Percentiles rank a stretch among this genome's conserved stretches.
These are phyloP conservation scores for Canavalia gladiata DNA, from an alignment of 306 rosid species.

Conservation along the genomic window DNA sequence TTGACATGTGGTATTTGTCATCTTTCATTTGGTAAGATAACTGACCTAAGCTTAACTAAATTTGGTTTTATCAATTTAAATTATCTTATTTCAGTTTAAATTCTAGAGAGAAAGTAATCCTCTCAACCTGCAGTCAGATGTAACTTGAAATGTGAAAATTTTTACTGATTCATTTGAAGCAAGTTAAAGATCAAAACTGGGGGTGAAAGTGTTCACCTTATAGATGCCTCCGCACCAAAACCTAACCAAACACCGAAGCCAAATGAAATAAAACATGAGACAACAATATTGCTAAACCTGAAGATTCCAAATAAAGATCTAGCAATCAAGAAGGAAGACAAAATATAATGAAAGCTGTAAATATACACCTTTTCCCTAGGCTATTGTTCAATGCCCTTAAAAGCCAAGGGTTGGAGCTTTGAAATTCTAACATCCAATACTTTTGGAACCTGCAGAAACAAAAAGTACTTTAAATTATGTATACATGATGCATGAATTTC, in stretches of 20 bases:
- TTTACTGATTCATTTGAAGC: conserved; percentile 33
- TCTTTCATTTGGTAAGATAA: conserved; percentile 3
- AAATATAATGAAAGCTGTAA: conserved; percentile 32
- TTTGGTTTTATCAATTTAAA: not conserved
- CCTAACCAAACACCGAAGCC: conserved; percentile 56
- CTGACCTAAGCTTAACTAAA: not conserved
- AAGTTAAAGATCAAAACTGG: not conserved
- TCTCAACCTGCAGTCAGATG: not conserved
- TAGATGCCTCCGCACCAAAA: conserved; percentile 87
- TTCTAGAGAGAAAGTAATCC: not conserved
- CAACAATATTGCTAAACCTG: not conserved
- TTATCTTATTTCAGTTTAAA: not conserved
- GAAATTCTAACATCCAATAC: conserved; percentile 77
- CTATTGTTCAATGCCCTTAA: conserved; percentile 81
- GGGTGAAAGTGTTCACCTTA: conserved; percentile 64
- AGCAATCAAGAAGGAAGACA: conserved; percentile 16
- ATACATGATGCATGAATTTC: conserved; percentile 32
- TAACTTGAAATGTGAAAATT: conserved; percentile 35
- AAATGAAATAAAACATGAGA: conserved; percentile 43
- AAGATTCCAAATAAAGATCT: conserved; percentile 5
- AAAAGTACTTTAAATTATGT: conserved; percentile 30
- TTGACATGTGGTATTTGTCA: conserved; percentile 17
- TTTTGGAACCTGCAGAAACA: conserved; percentile 66
- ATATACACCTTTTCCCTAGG: conserved; percentile 78
- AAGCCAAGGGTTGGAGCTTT: conserved; percentile 81